These are phyloP conservation scores for Phytophthora pluvialis DNA, from an alignment of 352 stramenopile genomes.

Conservation along the genomic window DNA sequence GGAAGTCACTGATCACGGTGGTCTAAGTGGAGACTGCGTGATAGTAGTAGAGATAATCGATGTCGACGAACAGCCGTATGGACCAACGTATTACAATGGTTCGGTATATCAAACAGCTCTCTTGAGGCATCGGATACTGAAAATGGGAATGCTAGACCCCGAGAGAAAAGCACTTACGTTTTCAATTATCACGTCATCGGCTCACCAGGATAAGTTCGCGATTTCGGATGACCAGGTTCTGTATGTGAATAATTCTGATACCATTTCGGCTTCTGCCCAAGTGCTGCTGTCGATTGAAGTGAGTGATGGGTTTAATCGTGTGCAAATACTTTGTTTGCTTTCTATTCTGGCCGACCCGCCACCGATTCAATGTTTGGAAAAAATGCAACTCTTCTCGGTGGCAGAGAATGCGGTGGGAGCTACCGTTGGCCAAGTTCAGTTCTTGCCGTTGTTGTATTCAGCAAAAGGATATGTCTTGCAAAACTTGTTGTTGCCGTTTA, in stretches of 20 bases:
- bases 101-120: constrained; percentile 35
- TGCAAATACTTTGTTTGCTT: constrained; percentile 22
- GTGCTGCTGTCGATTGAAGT: constrained; percentile 23
- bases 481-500: constrained; percentile 35
- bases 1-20: constrained; percentile 39
- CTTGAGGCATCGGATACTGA: constrained; percentile 19
- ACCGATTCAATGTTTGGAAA: constrained; percentile 42
- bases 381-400: constrained; percentile 17
- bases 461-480: constrained; percentile 11
- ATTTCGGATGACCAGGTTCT: constrained; percentile 27
- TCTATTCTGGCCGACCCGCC: constrained; percentile 37
- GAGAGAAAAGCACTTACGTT: constrained; percentile 20
- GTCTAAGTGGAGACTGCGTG: constrained; percentile 44
- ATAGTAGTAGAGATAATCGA: constrained; percentile 47
- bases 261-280: constrained; percentile 1
- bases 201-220: constrained; percentile 6
- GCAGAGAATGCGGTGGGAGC: constrained; percentile 26
- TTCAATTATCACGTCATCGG: constrained; percentile 13
- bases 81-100: constrained; percentile 38
- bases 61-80: constrained; percentile 46
- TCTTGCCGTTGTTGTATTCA: constrained; percentile 18
- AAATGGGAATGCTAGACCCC: constrained; percentile 26
- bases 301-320: constrained; percentile 30
- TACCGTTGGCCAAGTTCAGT: constrained; percentile 10
- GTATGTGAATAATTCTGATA: constrained; percentile 16